Base-by-base conservation (phyloP, 2,329 filamentous ascomycete species). In the Boeremia exigua region DNA sequence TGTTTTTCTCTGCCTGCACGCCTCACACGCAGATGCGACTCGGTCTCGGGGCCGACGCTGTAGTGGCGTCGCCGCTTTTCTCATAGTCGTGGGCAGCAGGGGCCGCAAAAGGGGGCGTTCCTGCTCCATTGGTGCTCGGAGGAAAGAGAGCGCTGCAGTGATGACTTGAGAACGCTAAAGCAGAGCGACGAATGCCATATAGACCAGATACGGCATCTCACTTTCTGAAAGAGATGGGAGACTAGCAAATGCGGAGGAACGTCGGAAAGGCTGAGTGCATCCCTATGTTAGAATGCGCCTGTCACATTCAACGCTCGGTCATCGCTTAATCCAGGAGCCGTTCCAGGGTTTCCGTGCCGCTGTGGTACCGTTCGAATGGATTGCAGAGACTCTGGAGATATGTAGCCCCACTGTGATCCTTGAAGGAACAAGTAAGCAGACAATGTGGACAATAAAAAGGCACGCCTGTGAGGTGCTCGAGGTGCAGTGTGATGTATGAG, bases 11-110 rank as follows among this genome's bases (percentile, higher is more conserved):
- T 12, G 43, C 29, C 45, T 39, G 30, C 46, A 49, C 46, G 39
- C 39, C 46, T 55, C 45, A 40, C 46, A 49, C 3, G 52, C 52
- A 40, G 45, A 46, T 2, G 36, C 40, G 3, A 55, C 40, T 19
- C 47, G 53, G n/a, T 49, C 42, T 27, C 47, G 34, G 7, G 34
- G 36, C 29, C 36, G 47, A 19, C 40, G 29, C 29, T 50, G 47
- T 14, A 36, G 46, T 55, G 46, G 47, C 46, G 53, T 30, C 29
- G 30, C 46, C 23, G 28, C 40, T 37, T 10, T 45, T 6, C 15
- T 39, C 17, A 25, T 39, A 23, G 25, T 23, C 29, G 34, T 45
- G 14, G 53, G 46, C 15, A 55, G 23, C 3, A 55, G 30, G n/a
- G 46, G 40, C 15, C 34, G 42, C 12, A 49, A 40, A 12, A 55